Base-by-base conservation (phyloP, 2,329 filamentous ascomycete genomes). In the Cercospora zeae-maydis region DNA sequence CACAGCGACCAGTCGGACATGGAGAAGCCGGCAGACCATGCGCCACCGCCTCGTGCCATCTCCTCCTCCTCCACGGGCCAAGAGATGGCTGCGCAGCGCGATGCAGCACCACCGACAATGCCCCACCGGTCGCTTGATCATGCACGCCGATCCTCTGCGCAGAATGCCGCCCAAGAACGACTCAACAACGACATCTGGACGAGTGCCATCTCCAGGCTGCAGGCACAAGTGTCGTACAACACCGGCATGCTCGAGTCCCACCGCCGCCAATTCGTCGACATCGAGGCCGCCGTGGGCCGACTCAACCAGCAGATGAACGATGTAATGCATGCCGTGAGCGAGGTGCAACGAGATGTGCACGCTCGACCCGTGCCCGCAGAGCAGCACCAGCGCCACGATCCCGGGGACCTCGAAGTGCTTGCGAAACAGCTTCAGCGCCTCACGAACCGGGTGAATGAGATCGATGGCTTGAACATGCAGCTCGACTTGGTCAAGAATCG, bases 401-500 rank as follows among this genome's bases (percentile, higher is more conserved):
- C 70, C 11, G 69, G 64, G 34, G 78, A 80, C 31, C 70, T 82
- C 11, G 79, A 82, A 47, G 70, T 81, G 10, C 75, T 82, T 63
- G 77, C 78, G 9, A 72, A 72, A 19, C 78, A 78, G 63, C 74
- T 54, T 70, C 70, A 27, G 71, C 59, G 64, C n/a, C 55, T 81
- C 24, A 75, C 77, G 7, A 74, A 74, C 52, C 79, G 80, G 68
- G 76, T 76, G 8, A 78, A 76, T 33, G 80, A 82, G 63, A 72
- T 82, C 10, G 80, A 82, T 58, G 76, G 72, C 4, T 64, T 83
- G 51, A 80, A 77, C 65, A 74, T 82, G 66, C 78, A 79, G 55
- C 70, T 82, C 10, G 79, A 81, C 55, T 76, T 82, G 11, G 73
- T 83, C 71, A 81, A 79, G 70, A 78, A 79, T 59, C 78, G 78